Conservation (phyloP, 2,329 filamentous ascomycete genomes). For the Alternaria arbusti region DNA sequence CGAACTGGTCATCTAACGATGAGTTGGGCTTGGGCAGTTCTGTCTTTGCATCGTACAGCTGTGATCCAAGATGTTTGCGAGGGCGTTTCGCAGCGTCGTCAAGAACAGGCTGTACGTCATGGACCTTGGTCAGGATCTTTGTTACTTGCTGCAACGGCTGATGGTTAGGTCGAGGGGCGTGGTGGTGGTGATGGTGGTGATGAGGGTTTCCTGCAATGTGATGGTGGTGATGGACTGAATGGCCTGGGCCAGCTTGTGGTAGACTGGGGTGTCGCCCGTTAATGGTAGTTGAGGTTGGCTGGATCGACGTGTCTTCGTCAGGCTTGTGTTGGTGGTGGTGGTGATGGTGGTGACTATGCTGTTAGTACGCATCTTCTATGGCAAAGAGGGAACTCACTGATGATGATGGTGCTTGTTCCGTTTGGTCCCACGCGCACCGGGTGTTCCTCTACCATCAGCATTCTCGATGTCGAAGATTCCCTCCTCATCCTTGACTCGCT, state of each 20-base stretch:
- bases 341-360: constrained; percentile 61
- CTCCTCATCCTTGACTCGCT: constrained; percentile 81
- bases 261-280: constrained; percentile 35
- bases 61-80: constrained; percentile 82
- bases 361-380: constrained; percentile 19
- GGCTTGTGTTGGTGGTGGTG: constrained; percentile 63
- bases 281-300: constrained; percentile 24
- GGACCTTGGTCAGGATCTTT: constrained; percentile 70
- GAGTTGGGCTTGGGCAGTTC: constrained; percentile 52
- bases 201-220: constrained; percentile 48
- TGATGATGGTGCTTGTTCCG: constrained; percentile 68
- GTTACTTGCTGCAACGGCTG: constrained; percentile 45
- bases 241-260: constrained; percentile 38
- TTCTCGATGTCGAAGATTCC: constrained; percentile 69
- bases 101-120: constrained; percentile 62
- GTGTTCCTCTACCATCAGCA: constrained; percentile 66
- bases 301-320: constrained; percentile 55
- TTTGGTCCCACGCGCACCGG: constrained; percentile 72
- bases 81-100: constrained; percentile 73
- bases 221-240: constrained; percentile 46
- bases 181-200: constrained; percentile 43
- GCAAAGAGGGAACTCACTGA: constrained; percentile 53
- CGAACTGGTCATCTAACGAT: constrained; percentile 59
- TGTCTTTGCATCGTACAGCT: constrained; percentile 77
- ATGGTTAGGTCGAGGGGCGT: constrained; percentile 35